A percentile compares a stretch with the other conserved stretches of the same genome.
phyloP scores from a whole-genome alignment of 2,329 filamentous ascomycete genomes.

The Chaetomiaceae sp. region DNA sequence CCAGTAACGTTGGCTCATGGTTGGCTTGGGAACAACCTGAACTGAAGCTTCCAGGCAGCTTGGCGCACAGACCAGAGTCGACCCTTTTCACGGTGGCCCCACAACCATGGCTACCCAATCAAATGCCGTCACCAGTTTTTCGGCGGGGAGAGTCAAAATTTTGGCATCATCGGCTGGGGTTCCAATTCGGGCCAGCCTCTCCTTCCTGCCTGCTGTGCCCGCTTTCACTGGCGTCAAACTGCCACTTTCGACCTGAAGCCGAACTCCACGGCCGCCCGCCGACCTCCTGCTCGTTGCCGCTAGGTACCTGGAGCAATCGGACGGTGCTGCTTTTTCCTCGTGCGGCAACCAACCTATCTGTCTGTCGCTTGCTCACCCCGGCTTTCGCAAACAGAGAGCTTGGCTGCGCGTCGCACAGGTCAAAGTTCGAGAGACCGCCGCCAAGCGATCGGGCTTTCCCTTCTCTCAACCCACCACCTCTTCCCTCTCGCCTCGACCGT shows the following conservation, averaged over 20 bases:
- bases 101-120: constrained; percentile 17
- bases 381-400: constrained; percentile 18
- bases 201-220: constrained; percentile 6
- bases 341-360: background rate
- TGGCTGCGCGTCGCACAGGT: constrained; percentile 21
- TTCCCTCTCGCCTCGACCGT: background rate
- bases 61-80: constrained; percentile 18
- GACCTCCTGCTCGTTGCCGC: constrained; percentile 10
- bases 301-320: constrained; percentile 8
- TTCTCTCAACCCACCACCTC: constrained; percentile 5
- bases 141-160: constrained; percentile 25
- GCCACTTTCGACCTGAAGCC: constrained; percentile 2
- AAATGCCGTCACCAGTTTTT: constrained; percentile 17
- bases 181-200: constrained; percentile 11
- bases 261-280: constrained; percentile 5
- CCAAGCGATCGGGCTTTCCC: constrained; percentile 19
- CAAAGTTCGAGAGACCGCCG: constrained; percentile 9
- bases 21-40: too few relatives aligned
- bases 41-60: background rate
- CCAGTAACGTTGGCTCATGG: too few relatives aligned
- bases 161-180: constrained; percentile 24
- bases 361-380: constrained; percentile 11
- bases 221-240: constrained; percentile 19
- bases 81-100: background rate
- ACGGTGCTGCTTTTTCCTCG: constrained; percentile 8